Percentiles rank a stretch among this genome's conserved stretches.
Conservation (phyloP, 2,329 filamentous ascomycete genomes). For the Achaetomium macrosporum region DNA sequence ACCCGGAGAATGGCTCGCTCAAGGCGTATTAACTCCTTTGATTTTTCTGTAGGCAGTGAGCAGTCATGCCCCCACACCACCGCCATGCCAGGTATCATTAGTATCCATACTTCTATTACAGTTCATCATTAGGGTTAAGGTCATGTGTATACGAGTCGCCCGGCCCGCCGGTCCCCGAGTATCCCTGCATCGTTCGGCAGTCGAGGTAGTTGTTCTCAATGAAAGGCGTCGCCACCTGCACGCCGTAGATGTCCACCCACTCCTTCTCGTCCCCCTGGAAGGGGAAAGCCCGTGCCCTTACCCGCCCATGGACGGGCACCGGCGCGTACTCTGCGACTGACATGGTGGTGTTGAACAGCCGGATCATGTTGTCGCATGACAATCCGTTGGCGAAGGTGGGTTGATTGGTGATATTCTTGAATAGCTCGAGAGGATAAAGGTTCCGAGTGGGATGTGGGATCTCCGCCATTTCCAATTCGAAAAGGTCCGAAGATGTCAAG, state of each 20-base stretch:
- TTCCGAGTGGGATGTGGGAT: conserved; percentile 7
- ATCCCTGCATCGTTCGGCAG: conserved; percentile 27
- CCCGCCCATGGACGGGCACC: conserved; percentile 23
- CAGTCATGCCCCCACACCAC: not conserved
- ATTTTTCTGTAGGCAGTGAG: not conserved
- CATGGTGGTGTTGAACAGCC: conserved; percentile 30
- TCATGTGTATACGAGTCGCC: conserved; percentile 15
- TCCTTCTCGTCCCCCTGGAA: conserved; percentile 16
- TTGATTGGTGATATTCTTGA: conserved; percentile 50
- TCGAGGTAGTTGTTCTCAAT: conserved; percentile 31
- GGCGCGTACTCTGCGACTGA: conserved; percentile 25
- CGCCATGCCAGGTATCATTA: conserved; percentile 7
- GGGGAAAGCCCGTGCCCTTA: conserved; percentile 25
- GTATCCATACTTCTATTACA: not conserved
- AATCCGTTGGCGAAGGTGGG: conserved; percentile 48
- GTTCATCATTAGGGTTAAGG: conserved; percentile 1
- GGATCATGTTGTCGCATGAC: conserved; percentile 33
- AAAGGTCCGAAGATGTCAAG: conserved; percentile 24
- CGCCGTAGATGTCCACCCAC: conserved; percentile 26
- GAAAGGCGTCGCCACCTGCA: conserved; percentile 31
- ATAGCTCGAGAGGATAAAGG: conserved; percentile 38
- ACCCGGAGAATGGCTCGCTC: too few relatives aligned
- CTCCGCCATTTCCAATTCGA: conserved; percentile 27
- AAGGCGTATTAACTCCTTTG: not conserved
- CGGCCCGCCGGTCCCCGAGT: conserved; percentile 22